These are phyloP conservation scores for Ascochyta rabiei DNA, from an alignment of 2,329 filamentous ascomycete genomes.

Conservation along the genomic window DNA sequence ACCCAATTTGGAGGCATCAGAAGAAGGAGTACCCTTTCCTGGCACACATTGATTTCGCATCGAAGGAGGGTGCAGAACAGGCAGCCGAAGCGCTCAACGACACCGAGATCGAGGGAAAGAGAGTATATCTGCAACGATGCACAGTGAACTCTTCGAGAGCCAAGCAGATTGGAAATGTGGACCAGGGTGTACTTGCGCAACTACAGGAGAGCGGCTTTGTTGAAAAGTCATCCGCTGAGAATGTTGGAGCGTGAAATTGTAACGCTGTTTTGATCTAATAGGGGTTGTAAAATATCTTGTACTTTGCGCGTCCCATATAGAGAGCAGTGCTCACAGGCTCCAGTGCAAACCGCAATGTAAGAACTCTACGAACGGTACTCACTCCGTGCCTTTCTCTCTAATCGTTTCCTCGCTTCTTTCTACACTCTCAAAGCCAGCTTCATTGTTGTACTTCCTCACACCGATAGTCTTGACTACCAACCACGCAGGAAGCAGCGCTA, in stretches of 20 bases:
- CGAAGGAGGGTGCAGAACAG: constrained; percentile 28
- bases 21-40: constrained; percentile 19
- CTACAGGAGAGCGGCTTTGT: constrained; percentile 20
- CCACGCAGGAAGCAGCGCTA: constrained; percentile 68
- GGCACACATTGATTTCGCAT: constrained; percentile 30
- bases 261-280: not conserved
- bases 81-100: constrained; percentile 22
- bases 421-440: not conserved
- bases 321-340: not conserved
- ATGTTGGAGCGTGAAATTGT: not conserved
- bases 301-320: not conserved
- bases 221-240: not conserved
- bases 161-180: constrained; percentile 24
- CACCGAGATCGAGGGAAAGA: constrained; percentile 20
- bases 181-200: constrained; percentile 15
- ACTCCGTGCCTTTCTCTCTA: not conserved
- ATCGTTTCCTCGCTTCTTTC: constrained; percentile 7
- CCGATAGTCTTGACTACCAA: constrained; percentile 64
- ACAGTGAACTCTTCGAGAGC: constrained; percentile 14
- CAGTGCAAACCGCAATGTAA: not conserved
- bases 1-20: constrained; percentile 14
- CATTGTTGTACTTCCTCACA: constrained; percentile 28
- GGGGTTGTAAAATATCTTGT: not conserved
- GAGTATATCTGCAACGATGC: constrained; percentile 5
- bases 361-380: not conserved